phyloP scores from a whole-genome alignment of 495 filamentous ascomycete species.

The Neurospora sp. region DNA sequence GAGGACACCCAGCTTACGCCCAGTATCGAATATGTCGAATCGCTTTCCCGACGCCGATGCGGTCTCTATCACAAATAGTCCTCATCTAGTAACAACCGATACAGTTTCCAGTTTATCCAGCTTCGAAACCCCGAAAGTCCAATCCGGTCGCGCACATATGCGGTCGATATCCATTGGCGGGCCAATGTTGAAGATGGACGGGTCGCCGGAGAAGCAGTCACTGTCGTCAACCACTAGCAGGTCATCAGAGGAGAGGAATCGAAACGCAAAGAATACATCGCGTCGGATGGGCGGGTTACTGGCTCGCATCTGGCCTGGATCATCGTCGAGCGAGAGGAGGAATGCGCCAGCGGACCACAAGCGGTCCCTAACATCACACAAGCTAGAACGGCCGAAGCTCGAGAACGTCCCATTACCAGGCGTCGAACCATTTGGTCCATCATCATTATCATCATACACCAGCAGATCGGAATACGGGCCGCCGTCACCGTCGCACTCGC shows the following conservation, averaged over 20 bases:
- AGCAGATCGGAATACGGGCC: neutral
- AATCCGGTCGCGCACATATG: neutral
- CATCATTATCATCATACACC: neutral
- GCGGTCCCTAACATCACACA: neutral
- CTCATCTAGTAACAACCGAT: neutral
- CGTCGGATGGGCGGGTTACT: neutral
- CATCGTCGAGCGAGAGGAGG: neutral
- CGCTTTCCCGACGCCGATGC: neutral
- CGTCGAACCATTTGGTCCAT: neutral
- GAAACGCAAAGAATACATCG: neutral
- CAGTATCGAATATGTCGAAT: neutral
- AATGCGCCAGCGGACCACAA: neutral
- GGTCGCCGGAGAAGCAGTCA: neutral
- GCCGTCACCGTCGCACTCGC: neutral
- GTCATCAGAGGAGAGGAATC: neutral
- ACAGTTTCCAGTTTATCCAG: neutral
- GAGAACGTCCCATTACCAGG: neutral
- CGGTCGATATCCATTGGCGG: neutral
- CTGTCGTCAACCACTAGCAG: neutral
- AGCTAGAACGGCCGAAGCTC: neutral
- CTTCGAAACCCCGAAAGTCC: neutral
- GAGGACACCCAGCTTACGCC: neutral
- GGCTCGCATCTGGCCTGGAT: neutral
- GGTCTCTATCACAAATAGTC: neutral
- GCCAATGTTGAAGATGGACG: neutral